phyloP scores from a whole-genome alignment of 768 basidiomycete species.

The Baorangia bicolor region DNA sequence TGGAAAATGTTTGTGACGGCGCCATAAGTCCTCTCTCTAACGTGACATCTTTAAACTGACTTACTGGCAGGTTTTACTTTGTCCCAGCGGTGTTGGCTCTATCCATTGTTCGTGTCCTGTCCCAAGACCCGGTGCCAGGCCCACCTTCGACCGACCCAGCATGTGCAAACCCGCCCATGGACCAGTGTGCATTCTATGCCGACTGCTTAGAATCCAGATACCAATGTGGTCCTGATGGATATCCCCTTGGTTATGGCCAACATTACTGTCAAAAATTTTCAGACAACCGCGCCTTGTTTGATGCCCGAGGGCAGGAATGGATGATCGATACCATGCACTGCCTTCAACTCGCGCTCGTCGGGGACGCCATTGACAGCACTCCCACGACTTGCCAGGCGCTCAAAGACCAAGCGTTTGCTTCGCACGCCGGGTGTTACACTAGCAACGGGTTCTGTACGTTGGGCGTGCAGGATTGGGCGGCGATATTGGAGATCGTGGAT shows the following conservation, averaged over 20 bases:
- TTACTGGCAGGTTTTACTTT: neutral
- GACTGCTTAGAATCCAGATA: slow-evolving; percentile 45
- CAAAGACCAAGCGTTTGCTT: slow-evolving; percentile 38
- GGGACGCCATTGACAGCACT: slow-evolving; percentile 28
- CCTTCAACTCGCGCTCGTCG: slow-evolving; percentile 42
- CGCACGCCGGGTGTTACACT: slow-evolving; percentile 43
- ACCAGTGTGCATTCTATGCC: slow-evolving; percentile 44
- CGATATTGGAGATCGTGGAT: slow-evolving; percentile 34
- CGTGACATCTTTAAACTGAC: neutral
- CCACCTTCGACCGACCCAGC: slow-evolving; percentile 16
- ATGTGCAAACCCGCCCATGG: slow-evolving; percentile 34
- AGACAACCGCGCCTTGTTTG: slow-evolving; percentile 28
- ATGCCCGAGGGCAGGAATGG: slow-evolving; percentile 39
- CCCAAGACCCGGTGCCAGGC: neutral
- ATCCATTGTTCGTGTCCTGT: too few species aligned
- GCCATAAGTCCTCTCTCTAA: neutral
- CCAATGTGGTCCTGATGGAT: slow-evolving; percentile 44
- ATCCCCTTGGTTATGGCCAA: slow-evolving; percentile 43
- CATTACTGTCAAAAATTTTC: slow-evolving; percentile 42
- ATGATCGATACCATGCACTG: slow-evolving; percentile 47
- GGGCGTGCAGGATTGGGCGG: slow-evolving; percentile 35
- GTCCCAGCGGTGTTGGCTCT: neutral
- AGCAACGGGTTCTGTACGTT: slow-evolving; percentile 43
- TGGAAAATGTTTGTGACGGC: neutral
- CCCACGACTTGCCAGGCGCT: slow-evolving; percentile 35